Percentiles rank a stretch among this genome's conserved stretches.
phyloP scores from a whole-genome alignment of 2,329 filamentous ascomycete species.

The Torrubiellomyces zombiae region DNA sequence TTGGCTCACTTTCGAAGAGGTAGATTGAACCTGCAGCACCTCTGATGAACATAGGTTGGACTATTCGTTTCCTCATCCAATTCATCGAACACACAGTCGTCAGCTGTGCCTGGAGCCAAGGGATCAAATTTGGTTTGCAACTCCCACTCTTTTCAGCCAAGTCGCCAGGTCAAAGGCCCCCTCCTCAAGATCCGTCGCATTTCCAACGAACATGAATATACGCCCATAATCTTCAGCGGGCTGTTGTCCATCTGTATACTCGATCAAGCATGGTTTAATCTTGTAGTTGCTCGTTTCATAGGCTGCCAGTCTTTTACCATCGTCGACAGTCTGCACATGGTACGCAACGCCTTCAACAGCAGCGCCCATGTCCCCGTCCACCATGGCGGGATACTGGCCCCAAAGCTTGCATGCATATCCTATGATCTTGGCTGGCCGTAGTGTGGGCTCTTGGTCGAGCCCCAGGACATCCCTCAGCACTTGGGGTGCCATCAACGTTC shows the following conservation, averaged over 20 bases:
- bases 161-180: constrained; percentile 1
- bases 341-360: constrained; percentile 2
- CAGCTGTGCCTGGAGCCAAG: too few relatives aligned
- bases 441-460: constrained; percentile 1
- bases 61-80: too few relatives aligned
- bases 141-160: constrained; percentile 1
- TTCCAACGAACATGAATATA: constrained; percentile 2
- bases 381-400: constrained; percentile 2
- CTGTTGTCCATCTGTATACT: constrained; percentile 2
- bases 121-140: too few relatives aligned
- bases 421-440: constrained; percentile 1
- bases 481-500: constrained; percentile 2
- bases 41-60: too few relatives aligned
- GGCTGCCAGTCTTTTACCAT: constrained; percentile 2
- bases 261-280: constrained; percentile 1
- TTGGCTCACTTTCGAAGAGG: too few relatives aligned
- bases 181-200: constrained; percentile 1
- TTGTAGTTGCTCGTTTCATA: constrained; percentile 2
- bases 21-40: too few relatives aligned
- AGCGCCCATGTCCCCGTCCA: constrained; percentile 2
- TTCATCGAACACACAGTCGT: too few relatives aligned
- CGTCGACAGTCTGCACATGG: constrained; percentile 1
- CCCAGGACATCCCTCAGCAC: constrained; percentile 2
- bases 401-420: constrained; percentile 3
- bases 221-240: constrained; percentile 1